Base-by-base conservation (phyloP, 2,329 filamentous ascomycete species). In the Aspergillus japonicus region DNA sequence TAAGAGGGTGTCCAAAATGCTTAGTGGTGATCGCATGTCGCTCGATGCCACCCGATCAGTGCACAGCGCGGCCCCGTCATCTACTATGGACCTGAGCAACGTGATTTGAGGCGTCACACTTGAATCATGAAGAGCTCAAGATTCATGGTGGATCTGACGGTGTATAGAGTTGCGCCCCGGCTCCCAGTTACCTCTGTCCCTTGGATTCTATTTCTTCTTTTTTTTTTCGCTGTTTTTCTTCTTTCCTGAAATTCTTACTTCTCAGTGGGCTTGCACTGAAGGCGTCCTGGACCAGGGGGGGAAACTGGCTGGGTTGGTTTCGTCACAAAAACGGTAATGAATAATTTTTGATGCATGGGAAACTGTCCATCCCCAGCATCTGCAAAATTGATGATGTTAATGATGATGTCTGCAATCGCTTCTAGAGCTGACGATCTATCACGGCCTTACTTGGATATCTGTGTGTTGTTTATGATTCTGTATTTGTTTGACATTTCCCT, bases 91-190 rank as follows among this genome's bases (percentile, higher is more conserved):
- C 63, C 76, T 76, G 72, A 74, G 74, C 58, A 78, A 77, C 64
- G 70, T 77, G 72, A 75, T 79, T 58, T 79, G 71, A 78, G 73
- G 71, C 72, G 73, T 76, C 75, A 76, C 73, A 72, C 73, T 77
- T 68, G 55, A 42, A 23, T 54, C 54, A 47, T 53, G 54, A 21
- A 54, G 62, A 47, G 59, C 53, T 26, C 57, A 47, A 35, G 2
- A 61, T 62, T 33, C 39, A 50, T 24, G 23, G 24, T 5, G 16
- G 23, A 26, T 39, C 23, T 39, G n/a, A 10, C 33, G 21, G 31
- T 5, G 29, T 12, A n/a, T 2, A 29, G 11, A 35, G 16, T 29
- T 47, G 24, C 14, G 21, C 5, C 1, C 47, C 21, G 16, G 31
- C 50, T 8, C n/a, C 50, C 55, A 35, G n/a, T 21, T 8, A 39